A percentile compares a stretch with the other conserved stretches of the same genome.
Conservation (phyloP, 306 rosid genomes). For the Vigna reflexopilosa region DNA sequence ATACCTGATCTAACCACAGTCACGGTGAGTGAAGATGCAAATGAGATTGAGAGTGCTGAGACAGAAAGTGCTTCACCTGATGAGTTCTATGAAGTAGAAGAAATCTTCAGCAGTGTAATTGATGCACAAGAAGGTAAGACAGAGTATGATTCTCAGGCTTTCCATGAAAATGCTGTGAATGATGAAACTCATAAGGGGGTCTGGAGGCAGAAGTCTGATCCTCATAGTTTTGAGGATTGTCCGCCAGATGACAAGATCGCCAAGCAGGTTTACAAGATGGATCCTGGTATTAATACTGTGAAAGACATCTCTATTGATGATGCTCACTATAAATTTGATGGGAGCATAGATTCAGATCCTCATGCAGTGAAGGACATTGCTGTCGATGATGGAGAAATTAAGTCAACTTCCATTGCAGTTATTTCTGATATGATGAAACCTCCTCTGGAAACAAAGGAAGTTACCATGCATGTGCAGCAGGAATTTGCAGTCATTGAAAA, state of each 20-base stretch:
- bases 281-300: slow-evolving; percentile 64
- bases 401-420: slow-evolving; percentile 51
- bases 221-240: slow-evolving; percentile 78
- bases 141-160: slow-evolving; percentile 55
- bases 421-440: slow-evolving; percentile 52
- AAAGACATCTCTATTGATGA: slow-evolving; percentile 92
- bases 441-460: slow-evolving; percentile 65
- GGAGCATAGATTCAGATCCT: slow-evolving; percentile 58
- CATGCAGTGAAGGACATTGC: slow-evolving; percentile 85
- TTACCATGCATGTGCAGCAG: slow-evolving; percentile 50
- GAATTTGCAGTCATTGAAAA: slow-evolving; percentile 54
- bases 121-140: slow-evolving; percentile 75
- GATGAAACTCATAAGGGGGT: slow-evolving; percentile 56
- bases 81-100: slow-evolving; percentile 97
- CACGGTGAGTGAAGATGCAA: slow-evolving; percentile 64
- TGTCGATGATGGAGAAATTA: slow-evolving; percentile 82
- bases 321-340: slow-evolving; percentile 72
- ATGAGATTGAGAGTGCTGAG: slow-evolving; percentile 76
- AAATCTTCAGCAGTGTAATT: slow-evolving; percentile 81
- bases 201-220: slow-evolving; percentile 80
- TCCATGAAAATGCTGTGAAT: slow-evolving; percentile 49
- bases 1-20: slow-evolving; percentile 75
- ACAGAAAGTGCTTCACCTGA: slow-evolving; percentile 88
- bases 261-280: slow-evolving; percentile 58
- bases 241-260: slow-evolving; percentile 64